Evolutionary conservation across 352 stramenopile genomes (phyloP).

Genomic region (Phytophthora kernoviae): DNA sequence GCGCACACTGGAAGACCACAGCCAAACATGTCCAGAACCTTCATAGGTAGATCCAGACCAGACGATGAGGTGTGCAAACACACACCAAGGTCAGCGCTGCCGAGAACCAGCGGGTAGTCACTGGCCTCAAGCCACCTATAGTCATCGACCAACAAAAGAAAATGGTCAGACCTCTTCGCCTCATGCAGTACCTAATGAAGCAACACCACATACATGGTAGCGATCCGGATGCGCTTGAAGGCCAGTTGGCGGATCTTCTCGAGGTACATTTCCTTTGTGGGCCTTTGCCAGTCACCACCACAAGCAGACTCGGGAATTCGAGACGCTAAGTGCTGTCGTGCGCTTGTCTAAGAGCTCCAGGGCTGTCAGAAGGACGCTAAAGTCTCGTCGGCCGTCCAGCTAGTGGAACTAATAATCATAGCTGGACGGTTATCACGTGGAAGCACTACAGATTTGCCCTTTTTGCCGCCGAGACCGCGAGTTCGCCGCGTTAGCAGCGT

Average conservation of each 20-base stretch:
- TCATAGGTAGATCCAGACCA: slow-evolving; percentile 99
- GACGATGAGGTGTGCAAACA: slow-evolving; percentile 99
- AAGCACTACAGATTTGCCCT: slow-evolving; percentile 27
- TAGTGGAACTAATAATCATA: slow-evolving; percentile 95
- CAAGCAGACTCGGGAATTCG: slow-evolving; percentile 85
- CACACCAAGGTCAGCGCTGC: slow-evolving; percentile 96
- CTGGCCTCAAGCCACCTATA: slow-evolving; percentile 94
- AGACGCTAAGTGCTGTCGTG: slow-evolving; percentile 39
- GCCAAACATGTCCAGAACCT: slow-evolving; percentile 99
- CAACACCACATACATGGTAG: slow-evolving; percentile 68
- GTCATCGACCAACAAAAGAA: slow-evolving; percentile 1
- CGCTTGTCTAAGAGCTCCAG: slow-evolving; percentile 77
- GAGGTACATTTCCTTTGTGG: slow-evolving; percentile 92
- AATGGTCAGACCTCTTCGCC: neutral
- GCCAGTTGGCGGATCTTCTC: slow-evolving; percentile 71
- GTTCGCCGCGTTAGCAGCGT: slow-evolving; percentile 66
- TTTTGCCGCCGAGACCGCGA: slow-evolving; percentile 29
- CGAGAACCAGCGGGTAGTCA: slow-evolving; percentile 96
- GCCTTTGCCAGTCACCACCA: slow-evolving; percentile 98
- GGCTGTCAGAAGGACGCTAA: slow-evolving; percentile 95
- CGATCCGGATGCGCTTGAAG: slow-evolving; percentile 83
- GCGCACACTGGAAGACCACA: slow-evolving; percentile 97
- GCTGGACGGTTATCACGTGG: slow-evolving; percentile 62
- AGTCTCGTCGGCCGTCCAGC: slow-evolving; percentile 99
- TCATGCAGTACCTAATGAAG: neutral